phyloP scores from a whole-genome alignment of 495 filamentous ascomycete species.

The Lasiosphaeria hispida region DNA sequence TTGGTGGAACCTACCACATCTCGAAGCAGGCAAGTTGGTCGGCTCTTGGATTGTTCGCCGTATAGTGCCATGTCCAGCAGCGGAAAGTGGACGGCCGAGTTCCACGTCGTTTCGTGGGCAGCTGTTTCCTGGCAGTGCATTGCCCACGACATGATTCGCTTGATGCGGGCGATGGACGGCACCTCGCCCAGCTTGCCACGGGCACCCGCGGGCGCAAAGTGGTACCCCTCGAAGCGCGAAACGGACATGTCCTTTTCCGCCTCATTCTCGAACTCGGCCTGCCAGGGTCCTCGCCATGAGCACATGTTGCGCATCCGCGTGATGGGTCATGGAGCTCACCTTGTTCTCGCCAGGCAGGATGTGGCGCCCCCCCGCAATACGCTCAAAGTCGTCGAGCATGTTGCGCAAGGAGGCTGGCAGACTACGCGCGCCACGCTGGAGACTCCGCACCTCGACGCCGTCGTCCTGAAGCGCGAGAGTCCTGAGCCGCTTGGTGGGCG shows the following conservation, averaged over 20 bases:
- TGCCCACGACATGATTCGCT: background rate
- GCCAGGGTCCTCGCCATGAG: too few species aligned
- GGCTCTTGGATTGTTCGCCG: background rate
- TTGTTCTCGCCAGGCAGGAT: background rate
- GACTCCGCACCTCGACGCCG: background rate
- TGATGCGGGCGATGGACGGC: background rate
- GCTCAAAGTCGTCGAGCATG: background rate
- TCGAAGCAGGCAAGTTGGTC: background rate
- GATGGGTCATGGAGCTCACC: too few species aligned
- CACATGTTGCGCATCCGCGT: too few species aligned
- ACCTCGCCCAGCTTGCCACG: background rate
- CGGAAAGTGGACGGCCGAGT: conserved; percentile 5
- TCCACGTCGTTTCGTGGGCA: conserved; percentile 1
- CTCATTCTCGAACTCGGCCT: too few species aligned
- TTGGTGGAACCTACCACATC: conserved; percentile 1
- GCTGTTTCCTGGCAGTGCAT: conserved; percentile 2
- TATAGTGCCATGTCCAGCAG: background rate
- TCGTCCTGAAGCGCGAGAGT: background rate
- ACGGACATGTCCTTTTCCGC: too few species aligned
- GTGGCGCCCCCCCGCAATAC: conserved; percentile 1
- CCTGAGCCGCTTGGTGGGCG: background rate
- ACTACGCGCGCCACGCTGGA: background rate
- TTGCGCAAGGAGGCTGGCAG: background rate
- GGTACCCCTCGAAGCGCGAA: background rate
- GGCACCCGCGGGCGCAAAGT: background rate